Evolutionary conservation across 257 asterid genomes (phyloP).

Genomic region (Voacanga thouarsii): DNA sequence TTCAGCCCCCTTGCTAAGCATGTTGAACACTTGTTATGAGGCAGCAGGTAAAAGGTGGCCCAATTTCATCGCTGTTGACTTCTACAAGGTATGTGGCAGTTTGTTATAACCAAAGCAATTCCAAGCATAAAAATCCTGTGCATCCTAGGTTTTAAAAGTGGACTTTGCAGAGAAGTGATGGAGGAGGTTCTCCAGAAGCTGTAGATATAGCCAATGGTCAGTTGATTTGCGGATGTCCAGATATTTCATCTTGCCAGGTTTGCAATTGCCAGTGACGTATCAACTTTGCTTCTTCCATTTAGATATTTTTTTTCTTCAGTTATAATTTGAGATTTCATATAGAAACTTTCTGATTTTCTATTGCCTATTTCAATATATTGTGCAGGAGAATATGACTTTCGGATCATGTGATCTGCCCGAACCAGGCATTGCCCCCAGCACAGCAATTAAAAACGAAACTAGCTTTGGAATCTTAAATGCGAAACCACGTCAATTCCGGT

Average conservation of each 20-base stretch:
- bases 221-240: conserved; percentile 74
- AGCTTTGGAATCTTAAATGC: conserved; percentile 29
- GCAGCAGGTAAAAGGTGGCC: conserved; percentile 92
- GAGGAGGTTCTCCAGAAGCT: conserved; percentile 89
- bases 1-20: conserved; percentile 63
- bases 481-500: conserved; percentile 32
- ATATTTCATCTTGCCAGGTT: conserved; percentile 71
- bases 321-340: neutral
- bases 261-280: conserved; percentile 1
- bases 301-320: neutral
- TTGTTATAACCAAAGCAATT: neutral
- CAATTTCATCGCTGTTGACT: conserved; percentile 85
- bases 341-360: conserved; percentile 5
- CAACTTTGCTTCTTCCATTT: neutral
- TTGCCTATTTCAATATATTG: conserved; percentile 1
- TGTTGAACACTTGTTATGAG: conserved; percentile 72
- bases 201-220: conserved; percentile 82
- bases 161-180: conserved; percentile 83
- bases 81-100: conserved; percentile 55
- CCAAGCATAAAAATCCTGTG: neutral
- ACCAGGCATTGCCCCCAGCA: conserved; percentile 32
- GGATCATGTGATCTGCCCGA: conserved; percentile 65
- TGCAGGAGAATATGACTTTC: conserved; percentile 61
- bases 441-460: conserved; percentile 30
- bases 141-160: neutral